These are phyloP conservation scores for Teratosphaeria destructans DNA, from an alignment of 2,329 filamentous ascomycete species.

Conservation along the genomic window DNA sequence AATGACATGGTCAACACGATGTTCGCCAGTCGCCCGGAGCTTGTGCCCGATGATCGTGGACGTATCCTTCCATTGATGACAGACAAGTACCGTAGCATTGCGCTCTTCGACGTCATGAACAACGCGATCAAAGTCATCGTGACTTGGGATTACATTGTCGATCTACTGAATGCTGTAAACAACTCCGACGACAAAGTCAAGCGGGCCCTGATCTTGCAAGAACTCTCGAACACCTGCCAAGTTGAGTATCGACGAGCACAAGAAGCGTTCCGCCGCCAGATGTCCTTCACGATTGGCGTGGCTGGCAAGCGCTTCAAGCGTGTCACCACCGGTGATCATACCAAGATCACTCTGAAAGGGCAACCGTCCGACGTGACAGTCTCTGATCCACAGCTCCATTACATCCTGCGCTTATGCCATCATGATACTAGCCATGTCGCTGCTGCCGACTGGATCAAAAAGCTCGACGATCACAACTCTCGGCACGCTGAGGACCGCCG, in stretches of 20 bases:
- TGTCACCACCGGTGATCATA: neutral
- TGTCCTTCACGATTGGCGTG: neutral
- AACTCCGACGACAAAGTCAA: neutral
- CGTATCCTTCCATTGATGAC: neutral
- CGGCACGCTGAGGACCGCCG: slow-evolving; percentile 5
- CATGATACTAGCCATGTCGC: slow-evolving; percentile 3
- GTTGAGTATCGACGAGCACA: neutral
- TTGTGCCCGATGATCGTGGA: neutral
- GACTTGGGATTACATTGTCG: neutral
- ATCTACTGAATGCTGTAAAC: neutral
- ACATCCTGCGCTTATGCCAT: neutral
- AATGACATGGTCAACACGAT: neutral
- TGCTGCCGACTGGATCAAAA: slow-evolving; percentile 9
- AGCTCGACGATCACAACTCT: slow-evolving; percentile 9
- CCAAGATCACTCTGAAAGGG: neutral
- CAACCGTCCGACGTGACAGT: neutral
- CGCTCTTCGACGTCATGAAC: neutral
- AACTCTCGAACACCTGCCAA: neutral
- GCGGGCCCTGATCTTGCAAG: neutral
- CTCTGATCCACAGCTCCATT: neutral
- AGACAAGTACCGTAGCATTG: neutral
- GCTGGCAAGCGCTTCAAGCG: neutral
- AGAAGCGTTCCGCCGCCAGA: neutral
- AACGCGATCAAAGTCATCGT: neutral
- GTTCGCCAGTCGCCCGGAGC: neutral